Evolutionary conservation across 2,329 filamentous ascomycete species (phyloP), one percentile per base, ranked within the genome.

Genomic region (Aspergillus luchuensis): DNA sequence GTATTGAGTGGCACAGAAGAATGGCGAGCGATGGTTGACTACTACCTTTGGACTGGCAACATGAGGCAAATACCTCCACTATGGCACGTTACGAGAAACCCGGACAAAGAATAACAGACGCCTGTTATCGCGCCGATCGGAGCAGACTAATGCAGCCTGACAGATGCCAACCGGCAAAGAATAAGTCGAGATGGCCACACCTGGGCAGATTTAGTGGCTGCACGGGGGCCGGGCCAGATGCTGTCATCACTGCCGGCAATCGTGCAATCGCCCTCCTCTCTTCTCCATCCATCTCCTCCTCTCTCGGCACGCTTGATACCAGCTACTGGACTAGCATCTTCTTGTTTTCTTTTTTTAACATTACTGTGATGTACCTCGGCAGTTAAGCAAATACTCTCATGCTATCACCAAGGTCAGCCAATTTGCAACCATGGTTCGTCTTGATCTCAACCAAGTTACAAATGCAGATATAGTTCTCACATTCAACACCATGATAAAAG

Each of bases 171-270:
- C 25, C 25, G 15, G n/a, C 25, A 28, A 50, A 8, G 47, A 11
- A 36, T 6, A 4, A 19, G 13, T 50, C 47, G 13, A 17, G 21
- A 49, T 59, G 50, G 57, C 50, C 23, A 55, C 57, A 49, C 8
- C 41, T 7, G 19, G 10, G n/a, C 21, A 15, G 21, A 38, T 15
- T 19, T 21, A 56, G 53, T 25, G 39, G 25, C 28, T 55, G 25
- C 25, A 30, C 15, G n/a, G 47, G 30, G 11, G 23, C 23, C 41
- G 33, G 33, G 49, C 21, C 25, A n/a, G 25, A 59, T 59, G 50
- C 57, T 59, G 50, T 45, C 57, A 59, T 59, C 57, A 3, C 4
- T 10, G 50, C 50, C 50, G 53, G 50, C 50, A 25, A 59, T 59
- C 57, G 43, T 59, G 57, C 50, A 49, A 59, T 59, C 36, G 25